Conservation (phyloP, 768 basidiomycete genomes). For the Phanerodontia chrysosporium region DNA sequence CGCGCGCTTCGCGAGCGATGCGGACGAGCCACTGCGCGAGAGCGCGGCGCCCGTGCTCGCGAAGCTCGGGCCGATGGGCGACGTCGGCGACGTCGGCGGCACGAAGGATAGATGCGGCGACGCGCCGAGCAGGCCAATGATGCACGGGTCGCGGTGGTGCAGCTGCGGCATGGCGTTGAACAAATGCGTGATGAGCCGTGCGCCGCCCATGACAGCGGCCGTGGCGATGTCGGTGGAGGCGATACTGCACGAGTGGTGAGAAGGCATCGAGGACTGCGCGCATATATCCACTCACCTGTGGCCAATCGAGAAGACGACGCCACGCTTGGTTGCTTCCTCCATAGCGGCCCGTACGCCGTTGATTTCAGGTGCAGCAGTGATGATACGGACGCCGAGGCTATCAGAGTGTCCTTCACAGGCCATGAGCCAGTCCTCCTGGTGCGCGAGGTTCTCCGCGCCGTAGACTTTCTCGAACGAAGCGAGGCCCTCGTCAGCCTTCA, state of each 20-base stretch:
- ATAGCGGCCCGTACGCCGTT: constrained; percentile 76
- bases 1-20: constrained; percentile 16
- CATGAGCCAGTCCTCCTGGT: constrained; percentile 67
- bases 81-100: constrained; percentile 11
- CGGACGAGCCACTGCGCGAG: constrained; percentile 13
- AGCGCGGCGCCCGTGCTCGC: constrained; percentile 14
- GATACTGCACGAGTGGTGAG: constrained; percentile 38
- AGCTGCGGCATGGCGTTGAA: constrained; percentile 93
- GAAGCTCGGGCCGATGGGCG: constrained; percentile 16
- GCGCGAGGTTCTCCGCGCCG: constrained; percentile 57
- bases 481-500: constrained; percentile 58
- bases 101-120: constrained; percentile 54
- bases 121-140: constrained; percentile 83
- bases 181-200: constrained; percentile 84
- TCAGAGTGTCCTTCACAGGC: constrained; percentile 27
- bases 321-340: constrained; percentile 51
- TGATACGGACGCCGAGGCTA: constrained; percentile 61
- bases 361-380: constrained; percentile 86
- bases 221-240: constrained; percentile 74
- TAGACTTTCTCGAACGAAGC: constrained; percentile 72
- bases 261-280: constrained; percentile 5
- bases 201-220: constrained; percentile 65
- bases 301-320: constrained; percentile 81
- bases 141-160: constrained; percentile 88
- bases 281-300: constrained; percentile 58